Evolutionary conservation across 371 early-diverging fungal genomes (phyloP).

Genomic region (Mucor irregularis): DNA sequence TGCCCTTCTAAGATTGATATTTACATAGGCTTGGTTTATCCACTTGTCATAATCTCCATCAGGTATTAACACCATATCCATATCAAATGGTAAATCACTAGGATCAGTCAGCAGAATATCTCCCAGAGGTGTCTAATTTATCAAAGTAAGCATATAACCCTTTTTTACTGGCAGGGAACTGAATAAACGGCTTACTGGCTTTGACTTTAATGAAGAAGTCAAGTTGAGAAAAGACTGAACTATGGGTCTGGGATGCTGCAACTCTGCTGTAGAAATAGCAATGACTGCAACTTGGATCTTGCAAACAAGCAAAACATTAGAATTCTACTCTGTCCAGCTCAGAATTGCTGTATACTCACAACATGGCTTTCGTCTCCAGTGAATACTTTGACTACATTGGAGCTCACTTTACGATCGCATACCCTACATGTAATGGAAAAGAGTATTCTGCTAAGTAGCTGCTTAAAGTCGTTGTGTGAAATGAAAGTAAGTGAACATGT

Average conservation of each 20-base stretch:
- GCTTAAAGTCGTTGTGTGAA: too few relatives aligned
- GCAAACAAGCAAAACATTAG: neutral
- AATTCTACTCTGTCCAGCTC: too few relatives aligned
- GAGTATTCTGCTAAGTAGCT: too few relatives aligned
- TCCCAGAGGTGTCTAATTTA: constrained; percentile 43
- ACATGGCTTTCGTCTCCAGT: constrained; percentile 62
- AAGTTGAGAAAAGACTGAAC: constrained; percentile 46
- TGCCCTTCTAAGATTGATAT: constrained; percentile 61
- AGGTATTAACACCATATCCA: constrained; percentile 64
- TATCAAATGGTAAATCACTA: constrained; percentile 56
- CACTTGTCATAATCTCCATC: constrained; percentile 64
- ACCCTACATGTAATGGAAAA: constrained; percentile 44
- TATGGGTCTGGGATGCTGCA: constrained; percentile 51
- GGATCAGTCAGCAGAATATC: constrained; percentile 62
- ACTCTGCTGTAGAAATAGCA: constrained; percentile 50
- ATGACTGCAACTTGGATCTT: constrained; percentile 60
- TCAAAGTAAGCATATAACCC: constrained; percentile 26
- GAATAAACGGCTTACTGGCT: constrained; percentile 23
- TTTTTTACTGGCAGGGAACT: neutral
- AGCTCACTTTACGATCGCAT: constrained; percentile 55
- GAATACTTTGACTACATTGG: constrained; percentile 64
- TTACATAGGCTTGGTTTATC: constrained; percentile 58
- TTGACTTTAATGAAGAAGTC: constrained; percentile 45
- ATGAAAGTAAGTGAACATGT: neutral
- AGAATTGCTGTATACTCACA: too few relatives aligned